Percentiles rank a stretch among this genome's conserved stretches.
Conservation (phyloP, 2,329 filamentous ascomycete species). For the Plenodomus tracheiphilus region DNA sequence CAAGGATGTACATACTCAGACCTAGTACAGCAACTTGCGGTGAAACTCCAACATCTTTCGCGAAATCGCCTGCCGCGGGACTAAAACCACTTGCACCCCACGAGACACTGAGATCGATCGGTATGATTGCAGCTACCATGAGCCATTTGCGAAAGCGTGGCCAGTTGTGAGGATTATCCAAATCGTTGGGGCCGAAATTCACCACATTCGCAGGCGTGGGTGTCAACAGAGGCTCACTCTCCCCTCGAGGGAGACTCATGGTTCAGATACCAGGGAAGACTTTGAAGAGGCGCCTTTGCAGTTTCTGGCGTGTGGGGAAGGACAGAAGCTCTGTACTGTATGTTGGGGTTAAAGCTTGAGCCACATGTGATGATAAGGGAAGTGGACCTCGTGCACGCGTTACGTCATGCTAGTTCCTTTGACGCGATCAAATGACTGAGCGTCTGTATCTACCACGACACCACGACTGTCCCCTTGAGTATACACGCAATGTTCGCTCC, state of each 20-base stretch:
- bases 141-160: slow-evolving; percentile 37
- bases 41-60: slow-evolving; percentile 47
- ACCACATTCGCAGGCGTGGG: slow-evolving; percentile 12
- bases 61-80: slow-evolving; percentile 49
- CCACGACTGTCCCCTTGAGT: background rate
- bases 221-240: slow-evolving; percentile 14
- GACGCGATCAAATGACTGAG: background rate
- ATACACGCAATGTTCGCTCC: background rate
- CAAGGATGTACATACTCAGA: slow-evolving; percentile 53
- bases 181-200: slow-evolving; percentile 20
- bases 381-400: background rate
- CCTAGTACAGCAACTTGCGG: slow-evolving; percentile 50
- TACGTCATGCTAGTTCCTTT: background rate
- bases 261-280: background rate
- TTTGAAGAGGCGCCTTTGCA: background rate
- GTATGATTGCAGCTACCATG: slow-evolving; percentile 40
- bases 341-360: background rate
- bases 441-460: background rate
- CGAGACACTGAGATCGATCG: slow-evolving; percentile 42
- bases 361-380: background rate
- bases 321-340: background rate
- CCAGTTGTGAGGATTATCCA: slow-evolving; percentile 44
- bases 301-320: background rate
- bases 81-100: slow-evolving; percentile 56
- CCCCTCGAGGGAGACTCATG: background rate